Percentiles rank a stretch among this genome's conserved stretches.
Conservation (phyloP, 805 yeast species). For the Millerago galiae region DNA sequence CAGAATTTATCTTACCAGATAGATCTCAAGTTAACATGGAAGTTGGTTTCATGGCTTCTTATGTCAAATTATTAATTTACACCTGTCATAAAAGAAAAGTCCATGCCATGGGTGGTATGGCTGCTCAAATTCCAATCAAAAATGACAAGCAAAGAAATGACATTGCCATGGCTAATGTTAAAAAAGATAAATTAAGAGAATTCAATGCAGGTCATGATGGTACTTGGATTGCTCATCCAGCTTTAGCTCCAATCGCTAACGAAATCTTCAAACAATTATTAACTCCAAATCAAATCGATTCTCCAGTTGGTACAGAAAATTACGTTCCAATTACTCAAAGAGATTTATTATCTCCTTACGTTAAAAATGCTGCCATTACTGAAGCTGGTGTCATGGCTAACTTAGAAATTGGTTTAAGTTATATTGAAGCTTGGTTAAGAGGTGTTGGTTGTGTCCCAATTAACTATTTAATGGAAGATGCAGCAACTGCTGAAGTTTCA, state of each 20-base stretch:
- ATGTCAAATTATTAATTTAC: constrained; percentile 66
- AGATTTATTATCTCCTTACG: constrained; percentile 57
- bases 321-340: constrained; percentile 43
- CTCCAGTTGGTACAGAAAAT: constrained; percentile 26
- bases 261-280: constrained; percentile 74
- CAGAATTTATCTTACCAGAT: constrained; percentile 67
- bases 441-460: constrained; percentile 84
- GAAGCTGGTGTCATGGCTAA: constrained; percentile 66
- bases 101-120: constrained; percentile 90
- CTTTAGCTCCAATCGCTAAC: constrained; percentile 66
- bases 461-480: constrained; percentile 83
- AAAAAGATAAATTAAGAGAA: constrained; percentile 71
- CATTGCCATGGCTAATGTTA: constrained; percentile 65
- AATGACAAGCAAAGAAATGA: constrained; percentile 57
- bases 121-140: constrained; percentile 80
- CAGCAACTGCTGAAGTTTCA: constrained; percentile 85
- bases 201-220: constrained; percentile 79
- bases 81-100: constrained; percentile 74
- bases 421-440: constrained; percentile 83
- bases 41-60: constrained; percentile 75
- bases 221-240: constrained; percentile 88
- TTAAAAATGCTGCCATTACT: constrained; percentile 58
- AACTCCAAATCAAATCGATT: constrained; percentile 69
- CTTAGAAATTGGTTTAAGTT: constrained; percentile 68
- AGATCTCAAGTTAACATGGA: constrained; percentile 75